Conservation (phyloP, 73 alveolate species). For the Blepharisma japonicum region DNA sequence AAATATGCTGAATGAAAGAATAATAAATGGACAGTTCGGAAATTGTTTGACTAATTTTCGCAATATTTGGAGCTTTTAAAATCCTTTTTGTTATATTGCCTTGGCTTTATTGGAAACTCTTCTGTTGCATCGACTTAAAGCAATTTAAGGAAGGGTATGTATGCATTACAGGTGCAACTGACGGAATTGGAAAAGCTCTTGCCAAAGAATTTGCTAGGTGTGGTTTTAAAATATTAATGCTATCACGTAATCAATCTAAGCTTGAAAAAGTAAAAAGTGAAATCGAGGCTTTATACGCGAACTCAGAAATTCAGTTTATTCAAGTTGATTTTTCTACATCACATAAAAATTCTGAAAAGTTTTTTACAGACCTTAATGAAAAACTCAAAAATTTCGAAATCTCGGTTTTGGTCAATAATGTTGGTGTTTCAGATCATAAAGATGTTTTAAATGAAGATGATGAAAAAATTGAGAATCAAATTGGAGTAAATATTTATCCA, state of each 20-base stretch:
- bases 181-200: conserved; percentile 7
- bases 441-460: neutral
- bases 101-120: too few relatives aligned
- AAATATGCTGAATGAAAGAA: too few relatives aligned
- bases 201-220: neutral
- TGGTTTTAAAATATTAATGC: neutral
- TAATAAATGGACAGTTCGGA: too few relatives aligned
- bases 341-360: neutral
- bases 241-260: neutral
- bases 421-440: neutral
- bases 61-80: too few relatives aligned
- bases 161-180: conserved; percentile 6
- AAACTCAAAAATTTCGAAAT: neutral
- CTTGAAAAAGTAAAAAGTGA: neutral
- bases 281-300: too few relatives aligned
- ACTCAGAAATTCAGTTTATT: too few relatives aligned
- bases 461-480: neutral
- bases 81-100: too few relatives aligned
- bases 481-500: conserved; percentile 17
- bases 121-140: too few relatives aligned
- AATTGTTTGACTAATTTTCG: too few relatives aligned
- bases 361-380: neutral
- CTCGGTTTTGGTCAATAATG: neutral
- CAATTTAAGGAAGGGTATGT: neutral
- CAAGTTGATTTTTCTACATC: too few relatives aligned